Evolutionary conservation across 1,284 basidiomycete species (phyloP).

Genomic region (Flammula alnicola): DNA sequence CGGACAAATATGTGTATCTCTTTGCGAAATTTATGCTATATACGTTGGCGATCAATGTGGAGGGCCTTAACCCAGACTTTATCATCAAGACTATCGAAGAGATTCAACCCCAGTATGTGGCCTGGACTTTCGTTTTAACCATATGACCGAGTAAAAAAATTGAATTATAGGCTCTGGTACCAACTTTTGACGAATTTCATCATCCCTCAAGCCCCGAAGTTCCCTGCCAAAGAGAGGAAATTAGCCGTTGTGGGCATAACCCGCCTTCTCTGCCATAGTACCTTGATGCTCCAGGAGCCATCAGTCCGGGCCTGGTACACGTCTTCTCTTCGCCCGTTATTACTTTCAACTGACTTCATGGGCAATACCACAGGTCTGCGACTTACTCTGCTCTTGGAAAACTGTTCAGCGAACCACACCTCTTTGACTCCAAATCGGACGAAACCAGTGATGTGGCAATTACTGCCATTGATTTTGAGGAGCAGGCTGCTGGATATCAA

Average conservation of each 20-base stretch:
- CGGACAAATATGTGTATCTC: slow-evolving; percentile 86
- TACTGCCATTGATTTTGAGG: slow-evolving; percentile 88
- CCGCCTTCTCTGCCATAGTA: slow-evolving; percentile 77
- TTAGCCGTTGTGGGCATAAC: slow-evolving; percentile 85
- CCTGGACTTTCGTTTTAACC: slow-evolving; percentile 5
- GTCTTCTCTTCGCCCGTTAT: neutral
- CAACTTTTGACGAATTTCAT: slow-evolving; percentile 85
- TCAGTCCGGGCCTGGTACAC: slow-evolving; percentile 73
- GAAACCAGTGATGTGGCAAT: slow-evolving; percentile 68
- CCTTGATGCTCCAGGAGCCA: slow-evolving; percentile 68
- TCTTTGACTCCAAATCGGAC: slow-evolving; percentile 58
- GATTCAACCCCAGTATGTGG: slow-evolving; percentile 82
- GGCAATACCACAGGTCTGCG: slow-evolving; percentile 55
- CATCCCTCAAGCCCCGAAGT: slow-evolving; percentile 81
- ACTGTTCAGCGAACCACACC: slow-evolving; percentile 77
- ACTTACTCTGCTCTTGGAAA: slow-evolving; percentile 78
- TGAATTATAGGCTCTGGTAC: slow-evolving; percentile 75
- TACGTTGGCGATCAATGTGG: slow-evolving; percentile 74
- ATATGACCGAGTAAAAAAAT: neutral
- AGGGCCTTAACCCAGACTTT: slow-evolving; percentile 78
- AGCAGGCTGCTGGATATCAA: slow-evolving; percentile 89
- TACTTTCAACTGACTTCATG: neutral
- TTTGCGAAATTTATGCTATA: slow-evolving; percentile 84
- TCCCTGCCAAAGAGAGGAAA: slow-evolving; percentile 83
- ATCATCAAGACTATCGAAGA: slow-evolving; percentile 79